Conservation (phyloP, 345 rosid species). For the Dipteronia dyeriana region DNA sequence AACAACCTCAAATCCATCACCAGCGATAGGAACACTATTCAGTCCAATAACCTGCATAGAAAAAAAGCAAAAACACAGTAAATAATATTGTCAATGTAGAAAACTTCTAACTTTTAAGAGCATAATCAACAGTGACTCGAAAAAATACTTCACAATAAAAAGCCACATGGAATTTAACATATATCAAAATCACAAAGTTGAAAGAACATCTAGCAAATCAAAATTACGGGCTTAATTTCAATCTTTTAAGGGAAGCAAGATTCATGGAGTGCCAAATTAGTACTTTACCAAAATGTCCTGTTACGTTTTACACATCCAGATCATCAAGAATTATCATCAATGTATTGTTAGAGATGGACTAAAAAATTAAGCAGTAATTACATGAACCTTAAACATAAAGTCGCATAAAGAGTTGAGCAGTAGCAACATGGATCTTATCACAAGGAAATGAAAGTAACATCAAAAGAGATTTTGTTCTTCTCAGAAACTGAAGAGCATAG, state of each 20-base stretch:
- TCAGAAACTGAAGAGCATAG: background rate
- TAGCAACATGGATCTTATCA: background rate
- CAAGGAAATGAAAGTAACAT: background rate
- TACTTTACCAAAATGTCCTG: background rate
- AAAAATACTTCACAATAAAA: background rate
- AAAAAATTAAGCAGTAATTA: background rate
- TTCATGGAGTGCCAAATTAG: background rate
- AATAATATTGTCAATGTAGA: background rate
- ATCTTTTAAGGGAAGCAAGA: background rate
- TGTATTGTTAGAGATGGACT: background rate
- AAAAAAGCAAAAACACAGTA: background rate
- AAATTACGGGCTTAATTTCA: background rate
- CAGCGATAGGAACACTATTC: constrained; percentile 81
- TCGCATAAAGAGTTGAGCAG: background rate
- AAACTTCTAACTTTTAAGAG: background rate
- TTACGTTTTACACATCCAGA: background rate
- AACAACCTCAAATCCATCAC: constrained; percentile 92
- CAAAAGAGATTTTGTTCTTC: background rate
- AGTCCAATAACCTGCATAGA: constrained; percentile 81
- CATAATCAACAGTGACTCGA: background rate
- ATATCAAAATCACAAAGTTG: background rate
- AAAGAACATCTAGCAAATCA: background rate
- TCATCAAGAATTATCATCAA: background rate
- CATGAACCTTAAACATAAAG: background rate
- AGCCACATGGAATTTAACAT: background rate